Conservation (phyloP, 768 basidiomycete species). For the Rhizopogon vinicolor region DNA sequence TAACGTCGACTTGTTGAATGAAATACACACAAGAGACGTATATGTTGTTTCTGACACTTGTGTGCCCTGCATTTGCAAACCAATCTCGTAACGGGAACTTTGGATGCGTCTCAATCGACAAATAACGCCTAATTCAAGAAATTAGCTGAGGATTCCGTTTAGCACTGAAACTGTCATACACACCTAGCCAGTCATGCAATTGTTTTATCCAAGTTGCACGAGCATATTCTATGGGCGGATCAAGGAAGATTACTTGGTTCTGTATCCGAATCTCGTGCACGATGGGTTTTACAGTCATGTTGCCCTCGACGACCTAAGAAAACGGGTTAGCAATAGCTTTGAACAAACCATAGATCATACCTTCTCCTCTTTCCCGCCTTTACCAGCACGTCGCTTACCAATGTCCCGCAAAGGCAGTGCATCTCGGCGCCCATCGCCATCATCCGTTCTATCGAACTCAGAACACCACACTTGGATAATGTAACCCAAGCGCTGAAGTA, state of each 20-base stretch:
- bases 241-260: slow-evolving; percentile 97
- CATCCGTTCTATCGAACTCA: slow-evolving; percentile 78
- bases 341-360: slow-evolving; percentile 24
- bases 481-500: slow-evolving; percentile 68
- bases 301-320: slow-evolving; percentile 61
- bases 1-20: not conserved
- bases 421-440: slow-evolving; percentile 57
- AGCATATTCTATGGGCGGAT: slow-evolving; percentile 95
- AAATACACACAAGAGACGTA: slow-evolving; percentile 64
- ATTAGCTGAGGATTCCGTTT: not conserved
- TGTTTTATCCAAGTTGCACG: slow-evolving; percentile 86
- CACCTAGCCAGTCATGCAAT: slow-evolving; percentile 87
- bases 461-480: slow-evolving; percentile 85
- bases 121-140: slow-evolving; percentile 56
- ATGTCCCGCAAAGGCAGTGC: slow-evolving; percentile 45
- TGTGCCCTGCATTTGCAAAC: slow-evolving; percentile 80
- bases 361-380: slow-evolving; percentile 77
- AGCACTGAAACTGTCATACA: slow-evolving; percentile 4
- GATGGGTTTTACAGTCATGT: slow-evolving; percentile 78
- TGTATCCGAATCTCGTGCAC: slow-evolving; percentile 97
- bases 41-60: slow-evolving; percentile 70
- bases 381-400: slow-evolving; percentile 64
- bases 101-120: slow-evolving; percentile 86
- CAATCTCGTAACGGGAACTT: slow-evolving; percentile 96
- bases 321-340: not conserved